Evolutionary conservation across 495 filamentous ascomycete species (phyloP).

Genomic region (Neurospora intermedia): DNA sequence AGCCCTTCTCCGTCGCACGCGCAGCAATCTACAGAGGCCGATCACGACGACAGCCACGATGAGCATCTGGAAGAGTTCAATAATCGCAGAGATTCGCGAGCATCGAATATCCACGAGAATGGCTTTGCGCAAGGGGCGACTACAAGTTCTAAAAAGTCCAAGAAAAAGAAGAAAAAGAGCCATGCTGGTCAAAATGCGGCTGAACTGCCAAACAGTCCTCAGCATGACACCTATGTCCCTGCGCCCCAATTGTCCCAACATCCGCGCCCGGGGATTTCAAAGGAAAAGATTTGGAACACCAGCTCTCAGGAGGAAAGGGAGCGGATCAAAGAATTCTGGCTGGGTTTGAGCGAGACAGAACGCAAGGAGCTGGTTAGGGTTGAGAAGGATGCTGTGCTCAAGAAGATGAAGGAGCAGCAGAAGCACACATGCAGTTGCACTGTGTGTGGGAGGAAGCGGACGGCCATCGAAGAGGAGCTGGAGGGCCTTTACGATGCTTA

Average conservation of each 20-base stretch:
- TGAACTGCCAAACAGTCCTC: slow-evolving; percentile 2
- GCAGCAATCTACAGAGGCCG: slow-evolving; percentile 19
- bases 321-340: slow-evolving; percentile 96
- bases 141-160: slow-evolving; percentile 45
- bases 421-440: slow-evolving; percentile 98
- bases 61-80: slow-evolving; percentile 11
- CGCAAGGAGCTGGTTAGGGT: slow-evolving; percentile 91
- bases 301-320: slow-evolving; percentile 87
- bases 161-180: slow-evolving; percentile 50
- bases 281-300: slow-evolving; percentile 95
- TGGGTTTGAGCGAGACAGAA: slow-evolving; percentile 90
- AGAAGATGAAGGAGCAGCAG: slow-evolving; percentile 99
- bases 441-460: slow-evolving; percentile 91
- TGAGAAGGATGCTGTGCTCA: slow-evolving; percentile 94
- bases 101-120: slow-evolving; percentile 5
- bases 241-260: slow-evolving; percentile 16
- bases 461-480: slow-evolving; percentile 95
- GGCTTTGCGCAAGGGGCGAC: slow-evolving; percentile 7
- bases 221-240: slow-evolving; percentile 13
- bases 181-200: slow-evolving; percentile 5
- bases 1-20: slow-evolving; percentile 24
- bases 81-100: not conserved
- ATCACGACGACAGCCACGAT: slow-evolving; percentile 18
- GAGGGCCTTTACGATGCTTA: slow-evolving; percentile 99
- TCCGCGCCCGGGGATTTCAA: slow-evolving; percentile 40